Conservation (phyloP, 208 protist species). For the Jaenimonas drosophilae region DNA sequence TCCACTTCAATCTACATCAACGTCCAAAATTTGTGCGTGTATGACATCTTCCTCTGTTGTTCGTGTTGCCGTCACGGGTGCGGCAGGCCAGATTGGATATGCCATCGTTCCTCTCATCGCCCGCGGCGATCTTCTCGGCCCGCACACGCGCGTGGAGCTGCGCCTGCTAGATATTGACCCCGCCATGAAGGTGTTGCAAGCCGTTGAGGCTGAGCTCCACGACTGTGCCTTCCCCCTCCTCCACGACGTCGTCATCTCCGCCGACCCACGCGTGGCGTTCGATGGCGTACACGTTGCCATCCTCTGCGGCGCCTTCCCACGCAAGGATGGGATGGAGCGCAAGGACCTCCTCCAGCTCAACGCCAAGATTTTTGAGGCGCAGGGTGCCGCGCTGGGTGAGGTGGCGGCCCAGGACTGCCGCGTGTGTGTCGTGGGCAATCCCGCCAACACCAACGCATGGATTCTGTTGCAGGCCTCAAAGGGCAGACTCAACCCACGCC, state of each 20-base stretch:
- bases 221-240: conserved; percentile 92
- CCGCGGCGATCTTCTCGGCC: conserved; percentile 87
- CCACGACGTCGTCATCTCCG: conserved; percentile 55
- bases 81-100: conserved; percentile 96
- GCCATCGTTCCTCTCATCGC: conserved; percentile 90
- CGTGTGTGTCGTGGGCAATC: conserved; percentile 94
- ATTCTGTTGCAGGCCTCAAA: conserved; percentile 80
- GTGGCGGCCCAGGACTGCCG: conserved; percentile 73
- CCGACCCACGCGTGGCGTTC: conserved; percentile 76
- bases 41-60: too few species aligned
- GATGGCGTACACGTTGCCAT: conserved; percentile 69
- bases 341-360: conserved; percentile 95
- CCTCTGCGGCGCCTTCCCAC: conserved; percentile 80
- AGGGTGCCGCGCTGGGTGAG: conserved; percentile 85
- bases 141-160: conserved; percentile 82
- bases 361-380: conserved; percentile 92
- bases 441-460: conserved; percentile 96
- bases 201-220: conserved; percentile 88
- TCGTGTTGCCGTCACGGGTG: conserved; percentile 92
- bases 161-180: conserved; percentile 85
- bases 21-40: neutral
- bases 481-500: conserved; percentile 59
- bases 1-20: conserved; percentile 1
- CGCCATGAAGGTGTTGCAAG: conserved; percentile 69
- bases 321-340: conserved; percentile 93